phyloP scores from a whole-genome alignment of 1,284 basidiomycete species.

The Moesziomyces sp. region DNA sequence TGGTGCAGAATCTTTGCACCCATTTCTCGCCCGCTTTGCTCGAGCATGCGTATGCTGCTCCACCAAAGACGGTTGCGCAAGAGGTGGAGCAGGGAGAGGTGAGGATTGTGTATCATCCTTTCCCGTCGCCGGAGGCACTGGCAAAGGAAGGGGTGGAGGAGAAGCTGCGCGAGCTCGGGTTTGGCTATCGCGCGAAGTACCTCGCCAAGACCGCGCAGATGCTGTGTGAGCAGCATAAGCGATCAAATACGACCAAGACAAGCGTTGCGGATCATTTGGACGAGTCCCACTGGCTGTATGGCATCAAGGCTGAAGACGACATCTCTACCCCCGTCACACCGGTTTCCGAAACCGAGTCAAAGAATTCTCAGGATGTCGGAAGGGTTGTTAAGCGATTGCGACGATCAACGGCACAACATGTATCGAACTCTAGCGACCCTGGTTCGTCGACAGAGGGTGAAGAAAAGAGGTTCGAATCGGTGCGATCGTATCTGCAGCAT shows the following conservation, averaged over 20 bases:
- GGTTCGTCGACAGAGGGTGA: background rate
- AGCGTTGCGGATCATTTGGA: slow-evolving; percentile 9
- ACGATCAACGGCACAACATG: background rate
- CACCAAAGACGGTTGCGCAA: slow-evolving; percentile 22
- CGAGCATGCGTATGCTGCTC: slow-evolving; percentile 57
- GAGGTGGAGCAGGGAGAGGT: slow-evolving; percentile 25
- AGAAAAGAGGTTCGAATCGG: slow-evolving; percentile 67
- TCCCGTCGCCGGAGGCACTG: slow-evolving; percentile 81
- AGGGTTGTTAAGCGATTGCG: slow-evolving; percentile 12
- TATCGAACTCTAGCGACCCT: background rate
- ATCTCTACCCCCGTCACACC: background rate
- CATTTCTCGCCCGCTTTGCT: slow-evolving; percentile 74
- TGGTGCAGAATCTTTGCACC: slow-evolving; percentile 66
- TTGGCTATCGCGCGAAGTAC: slow-evolving; percentile 94
- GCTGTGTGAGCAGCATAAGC: slow-evolving; percentile 72
- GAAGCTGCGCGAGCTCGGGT: slow-evolving; percentile 82
- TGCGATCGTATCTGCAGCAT: slow-evolving; percentile 72
- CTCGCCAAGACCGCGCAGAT: slow-evolving; percentile 84
- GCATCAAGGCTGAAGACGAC: slow-evolving; percentile 27
- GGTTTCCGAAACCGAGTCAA: background rate
- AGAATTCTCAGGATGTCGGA: background rate
- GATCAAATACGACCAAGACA: background rate
- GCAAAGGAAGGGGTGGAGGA: slow-evolving; percentile 72
- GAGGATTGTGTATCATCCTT: slow-evolving; percentile 77
- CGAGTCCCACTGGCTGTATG: slow-evolving; percentile 28